Percentiles rank a stretch among this genome's conserved stretches.
phyloP scores from a whole-genome alignment of 2,329 filamentous ascomycete species.

The Aspergillus calidoustus region DNA sequence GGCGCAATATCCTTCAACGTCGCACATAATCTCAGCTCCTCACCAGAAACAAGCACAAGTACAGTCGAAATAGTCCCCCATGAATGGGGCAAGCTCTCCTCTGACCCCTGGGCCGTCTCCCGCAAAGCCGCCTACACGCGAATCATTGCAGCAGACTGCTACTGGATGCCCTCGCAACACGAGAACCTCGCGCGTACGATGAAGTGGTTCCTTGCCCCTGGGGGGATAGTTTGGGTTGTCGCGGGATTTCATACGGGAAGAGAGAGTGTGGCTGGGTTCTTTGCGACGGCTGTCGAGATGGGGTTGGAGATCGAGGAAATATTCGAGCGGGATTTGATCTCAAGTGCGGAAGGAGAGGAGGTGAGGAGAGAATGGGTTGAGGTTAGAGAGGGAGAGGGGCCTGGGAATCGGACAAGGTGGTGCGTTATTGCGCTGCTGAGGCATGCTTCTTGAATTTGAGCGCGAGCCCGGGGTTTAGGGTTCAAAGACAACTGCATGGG shows the following conservation, averaged over 20 bases:
- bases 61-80: constrained; percentile 54
- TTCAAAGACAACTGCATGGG: background rate
- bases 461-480: background rate
- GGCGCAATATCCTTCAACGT: constrained; percentile 54
- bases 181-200: constrained; percentile 59
- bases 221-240: constrained; percentile 53
- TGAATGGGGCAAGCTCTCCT: constrained; percentile 56
- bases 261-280: constrained; percentile 60
- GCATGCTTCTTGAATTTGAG: constrained; percentile 4
- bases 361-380: constrained; percentile 51
- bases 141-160: constrained; percentile 64
- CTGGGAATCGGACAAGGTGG: constrained; percentile 61
- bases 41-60: background rate
- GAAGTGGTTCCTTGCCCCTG: constrained; percentile 57
- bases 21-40: constrained; percentile 40
- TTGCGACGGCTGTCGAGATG: constrained; percentile 50
- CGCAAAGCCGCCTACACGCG: constrained; percentile 53
- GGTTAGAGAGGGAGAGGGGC: constrained; percentile 51
- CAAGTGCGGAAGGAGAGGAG: constrained; percentile 41
- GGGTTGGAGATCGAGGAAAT: constrained; percentile 58
- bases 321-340: constrained; percentile 59
- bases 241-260: constrained; percentile 65
- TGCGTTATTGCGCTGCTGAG: constrained; percentile 56
- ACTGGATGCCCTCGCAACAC: constrained; percentile 64
- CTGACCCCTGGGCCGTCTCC: constrained; percentile 43